Evolutionary conservation across 805 yeast genomes (phyloP).

Genomic region (Yarrowia osloensis): DNA sequence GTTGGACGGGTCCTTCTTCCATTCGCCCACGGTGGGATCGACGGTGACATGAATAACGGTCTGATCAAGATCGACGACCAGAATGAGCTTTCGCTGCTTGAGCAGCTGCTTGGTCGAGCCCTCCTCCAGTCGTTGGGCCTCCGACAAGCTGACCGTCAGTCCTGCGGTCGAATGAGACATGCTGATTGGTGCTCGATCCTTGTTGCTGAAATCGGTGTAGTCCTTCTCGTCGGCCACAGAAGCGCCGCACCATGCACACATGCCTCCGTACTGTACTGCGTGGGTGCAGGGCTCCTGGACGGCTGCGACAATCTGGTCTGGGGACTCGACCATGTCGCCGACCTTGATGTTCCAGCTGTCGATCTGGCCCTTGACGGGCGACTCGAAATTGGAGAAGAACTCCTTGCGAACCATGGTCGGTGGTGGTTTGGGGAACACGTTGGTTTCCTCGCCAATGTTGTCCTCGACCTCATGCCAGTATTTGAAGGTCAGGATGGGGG

Average conservation of each 20-base stretch:
- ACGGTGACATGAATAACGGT: constrained; percentile 97
- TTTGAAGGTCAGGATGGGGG: constrained; percentile 59
- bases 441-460: constrained; percentile 41
- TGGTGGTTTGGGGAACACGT: constrained; percentile 35
- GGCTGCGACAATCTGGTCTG: constrained; percentile 53
- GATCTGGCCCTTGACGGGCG: constrained; percentile 77
- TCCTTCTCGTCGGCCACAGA: constrained; percentile 65
- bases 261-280: constrained; percentile 89
- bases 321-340: constrained; percentile 59
- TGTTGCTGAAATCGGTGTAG: constrained; percentile 66
- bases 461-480: constrained; percentile 59
- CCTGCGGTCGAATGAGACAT: constrained; percentile 90
- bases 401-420: constrained; percentile 40
- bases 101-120: constrained; percentile 62
- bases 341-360: constrained; percentile 51
- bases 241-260: constrained; percentile 91
- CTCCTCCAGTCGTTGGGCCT: constrained; percentile 82
- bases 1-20: constrained; percentile 84
- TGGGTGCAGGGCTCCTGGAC: constrained; percentile 86
- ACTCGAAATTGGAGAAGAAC: constrained; percentile 60
- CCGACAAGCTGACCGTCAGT: constrained; percentile 77
- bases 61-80: constrained; percentile 96
- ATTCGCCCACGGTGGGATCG: constrained; percentile 94
- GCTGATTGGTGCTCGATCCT: constrained; percentile 76
- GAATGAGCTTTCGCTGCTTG: constrained; percentile 66